Evolutionary conservation across 345 rosid genomes (phyloP).

Genomic region (Iberis pinnata): DNA sequence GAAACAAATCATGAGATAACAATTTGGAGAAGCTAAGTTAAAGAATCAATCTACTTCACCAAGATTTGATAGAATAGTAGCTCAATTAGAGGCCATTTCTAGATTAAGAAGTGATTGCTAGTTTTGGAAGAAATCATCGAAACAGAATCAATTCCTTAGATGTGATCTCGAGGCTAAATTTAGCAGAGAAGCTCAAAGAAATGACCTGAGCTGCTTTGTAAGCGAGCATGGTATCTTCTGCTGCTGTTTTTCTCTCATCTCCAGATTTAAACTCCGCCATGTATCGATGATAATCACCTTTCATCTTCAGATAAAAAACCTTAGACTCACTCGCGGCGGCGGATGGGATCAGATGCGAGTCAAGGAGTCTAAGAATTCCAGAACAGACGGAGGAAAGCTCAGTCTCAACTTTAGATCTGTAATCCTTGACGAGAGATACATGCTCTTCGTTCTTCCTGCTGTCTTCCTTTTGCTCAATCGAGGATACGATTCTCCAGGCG

Average conservation of each 20-base stretch:
- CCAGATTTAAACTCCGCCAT: conserved; percentile 42
- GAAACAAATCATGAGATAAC: too few relatives aligned
- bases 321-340: conserved; percentile 57
- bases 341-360: not conserved
- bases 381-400: not conserved
- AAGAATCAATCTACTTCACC: too few relatives aligned
- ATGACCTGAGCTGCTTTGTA: conserved; percentile 73
- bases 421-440: not conserved
- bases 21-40: too few relatives aligned
- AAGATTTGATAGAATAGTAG: too few relatives aligned
- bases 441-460: not conserved
- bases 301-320: conserved; percentile 61
- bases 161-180: too few relatives aligned
- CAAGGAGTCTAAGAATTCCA: not conserved
- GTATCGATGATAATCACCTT: conserved; percentile 55
- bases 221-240: conserved; percentile 40
- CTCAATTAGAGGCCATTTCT: too few relatives aligned
- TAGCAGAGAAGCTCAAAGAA: too few relatives aligned
- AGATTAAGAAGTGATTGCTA: too few relatives aligned
- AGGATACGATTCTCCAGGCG: not conserved
- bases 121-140: too few relatives aligned
- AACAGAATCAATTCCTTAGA: not conserved
- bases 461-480: not conserved
- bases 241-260: conserved; percentile 57
- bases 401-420: not conserved